Percentiles rank a stretch among this genome's conserved stretches.
These are phyloP conservation scores for Pleomassaria siparia DNA, from an alignment of 2,329 filamentous ascomycete species.

Conservation along the genomic window DNA sequence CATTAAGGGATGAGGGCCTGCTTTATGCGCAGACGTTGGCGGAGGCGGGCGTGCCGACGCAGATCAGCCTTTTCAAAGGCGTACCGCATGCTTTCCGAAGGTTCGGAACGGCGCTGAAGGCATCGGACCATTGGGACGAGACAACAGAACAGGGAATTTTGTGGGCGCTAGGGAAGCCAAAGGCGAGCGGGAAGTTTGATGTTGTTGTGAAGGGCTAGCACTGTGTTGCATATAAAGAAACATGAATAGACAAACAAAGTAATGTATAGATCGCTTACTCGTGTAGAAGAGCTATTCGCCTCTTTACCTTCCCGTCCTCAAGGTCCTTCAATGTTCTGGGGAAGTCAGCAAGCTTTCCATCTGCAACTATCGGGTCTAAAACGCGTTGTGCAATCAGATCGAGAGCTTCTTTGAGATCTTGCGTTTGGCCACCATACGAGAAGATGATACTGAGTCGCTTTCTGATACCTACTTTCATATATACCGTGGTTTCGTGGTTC, in stretches of 20 bases:
- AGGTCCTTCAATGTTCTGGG: slow-evolving; percentile 18
- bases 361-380: slow-evolving; percentile 19
- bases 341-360: slow-evolving; percentile 20
- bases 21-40: slow-evolving; percentile 49
- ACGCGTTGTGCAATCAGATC: slow-evolving; percentile 18
- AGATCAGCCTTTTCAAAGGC: slow-evolving; percentile 53
- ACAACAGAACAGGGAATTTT: slow-evolving; percentile 48
- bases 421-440: slow-evolving; percentile 22
- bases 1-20: slow-evolving; percentile 53
- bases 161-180: slow-evolving; percentile 45
- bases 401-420: slow-evolving; percentile 18
- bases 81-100: slow-evolving; percentile 57
- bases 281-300: slow-evolving; percentile 16
- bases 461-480: slow-evolving; percentile 24
- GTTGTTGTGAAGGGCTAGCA: slow-evolving; percentile 25
- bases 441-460: slow-evolving; percentile 23
- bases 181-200: slow-evolving; percentile 35
- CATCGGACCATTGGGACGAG: slow-evolving; percentile 47
- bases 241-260: not conserved
- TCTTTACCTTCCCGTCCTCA: slow-evolving; percentile 19
- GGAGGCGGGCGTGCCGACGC: slow-evolving; percentile 52
- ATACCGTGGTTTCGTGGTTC: slow-evolving; percentile 26
- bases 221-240: not conserved
- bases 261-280: not conserved
- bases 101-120: slow-evolving; percentile 46